Evolutionary conservation across 805 yeast genomes (phyloP), one percentile per base, ranked within the genome.

Genomic region (Saccharomycopsis fodiens): DNA sequence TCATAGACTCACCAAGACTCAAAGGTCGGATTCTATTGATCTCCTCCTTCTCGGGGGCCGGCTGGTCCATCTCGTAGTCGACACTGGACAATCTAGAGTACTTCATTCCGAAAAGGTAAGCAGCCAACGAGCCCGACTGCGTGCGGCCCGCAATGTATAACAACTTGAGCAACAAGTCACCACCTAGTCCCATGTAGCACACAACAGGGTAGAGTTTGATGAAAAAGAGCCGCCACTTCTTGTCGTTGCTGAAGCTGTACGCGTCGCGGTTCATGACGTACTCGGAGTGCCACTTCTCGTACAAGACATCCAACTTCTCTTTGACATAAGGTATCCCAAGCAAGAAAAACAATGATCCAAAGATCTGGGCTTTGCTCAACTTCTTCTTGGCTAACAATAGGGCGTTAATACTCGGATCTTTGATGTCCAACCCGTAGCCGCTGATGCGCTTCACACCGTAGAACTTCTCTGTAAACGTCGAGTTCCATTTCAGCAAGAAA

Each of bases 391-490:
- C 64, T 63, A 45, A 79, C 82, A 2, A 80, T 62, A 38, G 62
- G 44, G 22, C 55, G 55, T n/a, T 59, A 69, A 57, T 62, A 60
- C 13, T 63, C 35, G 38, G 3, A 45, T 41, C 15, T 42, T 32
- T 23, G 40, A 21, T n/a, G 45, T 56, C 51, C 13, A 66, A 52
- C 13, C 58, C 55, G 15, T 44, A 50, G 10, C 59, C 51, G 1
- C 64, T 53, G 20, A 68, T 58, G 30, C 95, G 68, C 57, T 87
- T 87, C 52, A 91, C 64, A 1, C 97, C 97, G 58, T 91, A 91
- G 59, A 91, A 91, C 58, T 85, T 84, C 60, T 91, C 97, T 0
- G 95, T 86, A 57, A 91, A 86, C 2, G 93, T 77, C 0, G 94
- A 77, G 56, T 85, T 89, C 86, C 93, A 85, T 41, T 69, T 68